Conservation (phyloP, 1,139 yeast species). For the Spathaspora sp. region DNA sequence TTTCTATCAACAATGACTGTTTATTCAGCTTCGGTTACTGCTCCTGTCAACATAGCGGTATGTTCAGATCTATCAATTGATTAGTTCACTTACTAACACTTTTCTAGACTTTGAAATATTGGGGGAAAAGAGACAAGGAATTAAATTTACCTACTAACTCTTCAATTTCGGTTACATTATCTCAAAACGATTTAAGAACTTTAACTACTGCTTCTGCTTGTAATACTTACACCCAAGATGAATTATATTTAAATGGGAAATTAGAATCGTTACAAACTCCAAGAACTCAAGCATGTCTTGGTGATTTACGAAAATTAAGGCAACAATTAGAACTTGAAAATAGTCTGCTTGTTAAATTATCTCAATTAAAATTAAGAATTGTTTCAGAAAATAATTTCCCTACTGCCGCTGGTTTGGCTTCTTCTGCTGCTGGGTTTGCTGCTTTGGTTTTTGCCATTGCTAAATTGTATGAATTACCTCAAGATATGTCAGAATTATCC, state of each 20-base stretch:
- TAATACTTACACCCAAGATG: constrained; percentile 56
- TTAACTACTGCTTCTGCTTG: constrained; percentile 84
- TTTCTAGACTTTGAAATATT: constrained; percentile 79
- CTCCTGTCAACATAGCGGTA: constrained; percentile 97
- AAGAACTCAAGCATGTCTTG: constrained; percentile 78
- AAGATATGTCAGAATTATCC: constrained; percentile 78
- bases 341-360: constrained; percentile 54
- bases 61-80: constrained; percentile 22
- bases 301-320: constrained; percentile 72
- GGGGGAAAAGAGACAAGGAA: constrained; percentile 94
- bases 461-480: constrained; percentile 75
- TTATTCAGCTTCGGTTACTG: constrained; percentile 80
- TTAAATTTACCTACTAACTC: constrained; percentile 94
- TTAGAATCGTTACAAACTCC: constrained; percentile 64
- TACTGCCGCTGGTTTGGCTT: constrained; percentile 97
- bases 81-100: constrained; percentile 20
- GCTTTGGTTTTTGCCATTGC: constrained; percentile 91
- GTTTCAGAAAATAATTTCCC: constrained; percentile 97
- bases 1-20: constrained; percentile 36
- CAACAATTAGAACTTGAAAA: constrained; percentile 50
- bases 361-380: constrained; percentile 69
- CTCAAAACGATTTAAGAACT: constrained; percentile 88
- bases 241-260: constrained; percentile 79
- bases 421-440: constrained; percentile 98
- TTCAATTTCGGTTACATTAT: constrained; percentile 88